Percentiles rank a stretch among this genome's conserved stretches.
Conservation (phyloP, 352 stramenopile species). For the Phytophthora niederhauseri region DNA sequence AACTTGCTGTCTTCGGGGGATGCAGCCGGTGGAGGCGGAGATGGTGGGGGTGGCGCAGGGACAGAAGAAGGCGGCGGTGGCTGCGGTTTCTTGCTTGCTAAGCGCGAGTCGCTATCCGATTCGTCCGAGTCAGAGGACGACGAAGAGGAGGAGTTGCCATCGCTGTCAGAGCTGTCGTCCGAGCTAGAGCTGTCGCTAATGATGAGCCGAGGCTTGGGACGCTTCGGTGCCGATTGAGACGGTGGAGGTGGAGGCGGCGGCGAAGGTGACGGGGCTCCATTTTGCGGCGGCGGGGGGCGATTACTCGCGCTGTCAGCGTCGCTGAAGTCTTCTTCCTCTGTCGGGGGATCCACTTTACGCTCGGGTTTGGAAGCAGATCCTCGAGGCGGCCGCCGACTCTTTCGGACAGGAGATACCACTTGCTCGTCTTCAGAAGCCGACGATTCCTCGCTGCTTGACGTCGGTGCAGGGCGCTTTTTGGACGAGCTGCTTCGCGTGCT, state of each 20-base stretch:
- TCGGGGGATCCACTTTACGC: slow-evolving; percentile 22
- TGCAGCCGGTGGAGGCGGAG: slow-evolving; percentile 34
- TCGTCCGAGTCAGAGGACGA: slow-evolving; percentile 46
- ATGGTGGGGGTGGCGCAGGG: slow-evolving; percentile 33
- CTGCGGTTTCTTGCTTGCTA: slow-evolving; percentile 19
- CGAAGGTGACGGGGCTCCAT: slow-evolving; percentile 18
- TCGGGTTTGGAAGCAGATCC: slow-evolving; percentile 11
- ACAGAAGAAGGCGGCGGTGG: slow-evolving; percentile 30
- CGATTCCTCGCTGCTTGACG: slow-evolving; percentile 32
- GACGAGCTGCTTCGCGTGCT: slow-evolving; percentile 27
- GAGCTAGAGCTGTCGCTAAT: slow-evolving; percentile 77
- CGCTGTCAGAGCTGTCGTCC: slow-evolving; percentile 48
- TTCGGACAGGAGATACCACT: slow-evolving; percentile 27
- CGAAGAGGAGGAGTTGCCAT: slow-evolving; percentile 42
- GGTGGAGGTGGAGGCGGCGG: slow-evolving; percentile 39
- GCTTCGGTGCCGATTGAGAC: slow-evolving; percentile 32
- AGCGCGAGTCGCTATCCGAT: slow-evolving; percentile 36
- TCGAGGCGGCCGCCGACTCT: slow-evolving; percentile 22
- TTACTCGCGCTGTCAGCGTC: slow-evolving; percentile 20
- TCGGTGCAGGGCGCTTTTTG: slow-evolving; percentile 33
- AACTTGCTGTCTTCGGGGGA: slow-evolving; percentile 22
- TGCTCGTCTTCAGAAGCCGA: slow-evolving; percentile 30
- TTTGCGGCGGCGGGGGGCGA: slow-evolving; percentile 16
- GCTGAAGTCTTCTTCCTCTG: slow-evolving; percentile 27
- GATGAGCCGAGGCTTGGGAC: slow-evolving; percentile 42